Evolutionary conservation across 2,329 filamentous ascomycete genomes (phyloP).

Genomic region (Aspergillus versicolor): DNA sequence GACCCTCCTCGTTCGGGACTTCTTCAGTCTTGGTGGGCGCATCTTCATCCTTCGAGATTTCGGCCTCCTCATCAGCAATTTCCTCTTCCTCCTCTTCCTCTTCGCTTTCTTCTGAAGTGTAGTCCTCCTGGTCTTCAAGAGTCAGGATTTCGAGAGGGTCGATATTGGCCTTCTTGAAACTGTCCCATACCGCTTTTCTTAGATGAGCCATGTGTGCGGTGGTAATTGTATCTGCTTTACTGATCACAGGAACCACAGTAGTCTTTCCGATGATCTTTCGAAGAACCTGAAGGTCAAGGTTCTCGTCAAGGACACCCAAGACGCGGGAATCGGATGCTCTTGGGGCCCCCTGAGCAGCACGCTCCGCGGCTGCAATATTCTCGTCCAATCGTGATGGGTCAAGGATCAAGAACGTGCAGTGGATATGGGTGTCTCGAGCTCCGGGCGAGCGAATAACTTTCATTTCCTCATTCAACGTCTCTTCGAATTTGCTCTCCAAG

Average conservation of each 20-base stretch:
- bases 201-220: constrained; percentile 88
- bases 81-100: constrained; percentile 44
- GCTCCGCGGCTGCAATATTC: constrained; percentile 70
- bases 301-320: constrained; percentile 75
- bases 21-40: constrained; percentile 21
- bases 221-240: constrained; percentile 97
- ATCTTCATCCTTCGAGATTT: constrained; percentile 5
- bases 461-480: constrained; percentile 96
- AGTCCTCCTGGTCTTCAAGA: constrained; percentile 71
- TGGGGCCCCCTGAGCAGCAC: constrained; percentile 53
- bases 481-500: constrained; percentile 96
- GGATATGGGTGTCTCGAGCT: constrained; percentile 93
- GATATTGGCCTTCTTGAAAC: constrained; percentile 78
- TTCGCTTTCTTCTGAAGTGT: constrained; percentile 51
- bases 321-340: constrained; percentile 44
- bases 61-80: constrained; percentile 42
- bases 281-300: constrained; percentile 86
- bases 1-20: constrained; percentile 28
- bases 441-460: constrained; percentile 93
- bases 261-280: constrained; percentile 88
- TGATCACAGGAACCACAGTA: constrained; percentile 90
- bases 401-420: constrained; percentile 88
- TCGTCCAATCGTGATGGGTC: constrained; percentile 83
- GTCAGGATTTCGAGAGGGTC: constrained; percentile 86
- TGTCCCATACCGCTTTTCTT: constrained; percentile 87